Conservation (phyloP, 257 asterid species). For the Solanum raphanifolium region DNA sequence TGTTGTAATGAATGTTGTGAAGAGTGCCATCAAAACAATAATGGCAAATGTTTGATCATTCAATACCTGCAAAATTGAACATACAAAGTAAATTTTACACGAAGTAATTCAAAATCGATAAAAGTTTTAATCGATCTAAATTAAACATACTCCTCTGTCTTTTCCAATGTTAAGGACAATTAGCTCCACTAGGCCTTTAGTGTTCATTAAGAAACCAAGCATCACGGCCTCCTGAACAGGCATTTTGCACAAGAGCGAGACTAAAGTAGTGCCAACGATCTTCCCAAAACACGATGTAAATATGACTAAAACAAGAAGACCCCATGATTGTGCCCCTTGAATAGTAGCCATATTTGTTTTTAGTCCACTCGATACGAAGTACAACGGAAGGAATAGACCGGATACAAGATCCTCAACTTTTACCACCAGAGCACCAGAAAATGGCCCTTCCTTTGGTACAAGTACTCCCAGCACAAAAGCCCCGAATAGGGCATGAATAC, state of each 20-base stretch:
- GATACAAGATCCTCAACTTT: slow-evolving; percentile 39
- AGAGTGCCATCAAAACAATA: slow-evolving; percentile 50
- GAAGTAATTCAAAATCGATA: background rate
- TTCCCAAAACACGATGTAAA: slow-evolving; percentile 35
- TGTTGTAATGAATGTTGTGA: slow-evolving; percentile 53
- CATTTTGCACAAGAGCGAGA: slow-evolving; percentile 14
- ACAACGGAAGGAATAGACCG: slow-evolving; percentile 32
- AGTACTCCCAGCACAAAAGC: slow-evolving; percentile 22
- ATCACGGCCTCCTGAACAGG: slow-evolving; percentile 23
- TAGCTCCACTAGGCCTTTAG: slow-evolving; percentile 43
- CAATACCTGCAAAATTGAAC: slow-evolving; percentile 25
- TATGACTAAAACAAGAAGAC: slow-evolving; percentile 31
- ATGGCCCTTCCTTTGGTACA: slow-evolving; percentile 29
- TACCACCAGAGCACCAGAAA: slow-evolving; percentile 25
- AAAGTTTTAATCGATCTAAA: background rate
- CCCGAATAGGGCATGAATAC: slow-evolving; percentile 27
- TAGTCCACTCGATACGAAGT: slow-evolving; percentile 37
- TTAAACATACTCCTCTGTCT: slow-evolving; percentile 20
- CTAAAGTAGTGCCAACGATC: slow-evolving; percentile 28
- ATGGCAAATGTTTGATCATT: slow-evolving; percentile 56
- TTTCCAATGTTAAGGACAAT: slow-evolving; percentile 42
- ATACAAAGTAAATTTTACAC: background rate
- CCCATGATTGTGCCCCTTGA: slow-evolving; percentile 37
- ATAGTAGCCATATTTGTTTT: slow-evolving; percentile 33
- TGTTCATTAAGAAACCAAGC: slow-evolving; percentile 37